These are phyloP conservation scores for Colletotrichum scovillei DNA, from an alignment of 2,329 filamentous ascomycete species.

Conservation along the genomic window DNA sequence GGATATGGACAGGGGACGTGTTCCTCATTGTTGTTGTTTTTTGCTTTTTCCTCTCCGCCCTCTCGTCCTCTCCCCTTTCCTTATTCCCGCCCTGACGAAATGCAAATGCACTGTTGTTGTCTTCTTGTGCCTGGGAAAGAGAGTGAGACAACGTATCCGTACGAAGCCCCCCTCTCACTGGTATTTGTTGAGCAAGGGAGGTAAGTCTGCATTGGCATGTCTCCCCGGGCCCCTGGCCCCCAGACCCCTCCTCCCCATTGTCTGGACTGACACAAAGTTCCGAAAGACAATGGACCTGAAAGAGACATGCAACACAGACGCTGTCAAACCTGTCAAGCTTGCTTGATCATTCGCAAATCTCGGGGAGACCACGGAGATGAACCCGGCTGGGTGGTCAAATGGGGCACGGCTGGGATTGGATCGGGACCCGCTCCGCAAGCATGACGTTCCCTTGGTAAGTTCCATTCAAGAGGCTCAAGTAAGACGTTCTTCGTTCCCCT, in stretches of 20 bases:
- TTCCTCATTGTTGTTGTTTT: background rate
- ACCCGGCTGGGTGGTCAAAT: background rate
- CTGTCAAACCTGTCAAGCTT: background rate
- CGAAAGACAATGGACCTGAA: background rate
- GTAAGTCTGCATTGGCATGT: background rate
- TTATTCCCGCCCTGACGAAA: background rate
- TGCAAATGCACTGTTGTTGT: background rate
- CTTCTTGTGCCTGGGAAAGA: background rate
- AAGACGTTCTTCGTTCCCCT: slow-evolving; percentile 8
- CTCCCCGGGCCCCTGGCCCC: background rate
- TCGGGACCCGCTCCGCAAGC: background rate
- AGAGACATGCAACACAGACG: background rate
- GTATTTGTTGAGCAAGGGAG: slow-evolving; percentile 25
- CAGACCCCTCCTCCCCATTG: background rate
- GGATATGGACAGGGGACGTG: background rate
- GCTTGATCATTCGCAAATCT: background rate
- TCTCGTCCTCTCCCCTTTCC: background rate
- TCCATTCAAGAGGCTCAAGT: slow-evolving; percentile 1
- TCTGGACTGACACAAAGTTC: background rate
- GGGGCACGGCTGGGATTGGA: background rate
- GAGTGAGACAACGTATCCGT: background rate
- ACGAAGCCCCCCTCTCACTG: background rate
- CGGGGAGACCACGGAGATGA: background rate
- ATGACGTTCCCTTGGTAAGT: background rate
- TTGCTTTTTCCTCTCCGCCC: background rate